Base-by-base conservation (phyloP, 805 yeast species). In the Cyberlindnera saturnus region DNA sequence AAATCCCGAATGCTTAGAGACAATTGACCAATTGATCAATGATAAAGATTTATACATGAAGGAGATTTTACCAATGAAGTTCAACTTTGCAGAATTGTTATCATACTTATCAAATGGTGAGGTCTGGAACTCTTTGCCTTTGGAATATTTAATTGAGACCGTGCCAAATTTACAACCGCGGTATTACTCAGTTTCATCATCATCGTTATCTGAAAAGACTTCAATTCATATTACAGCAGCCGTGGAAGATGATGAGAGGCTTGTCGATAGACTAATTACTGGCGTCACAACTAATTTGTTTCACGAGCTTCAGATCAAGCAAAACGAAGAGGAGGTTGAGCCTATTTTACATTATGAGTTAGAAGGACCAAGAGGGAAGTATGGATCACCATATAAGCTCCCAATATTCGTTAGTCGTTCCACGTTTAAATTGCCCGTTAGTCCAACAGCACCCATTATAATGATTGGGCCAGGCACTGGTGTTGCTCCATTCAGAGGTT, bases 381-480 rank as follows among this genome's bases (percentile, higher is more conserved):
- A 58, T 32, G 55, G 59, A 19, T 19, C 23, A 4, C 46, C 62
- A 38, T 75, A 49, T 60, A 85, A 82, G 57, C 71, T 89, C 42
- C 97, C 97, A 5, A 82, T 93, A 34, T 96, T 90, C 62, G 84
- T 93, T 38, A 86, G 98, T 67, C 88, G 93, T 66, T 90, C 97
- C 6, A 85, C 91, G 44, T 93, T 91, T 73, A 90, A 89, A 71
- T 73, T 93, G 51, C 99, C 99, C 16, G 73, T 88, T 8, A 86
- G 87, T 60, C 83, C 95, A 29, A 65, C 76, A 3, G 79, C 82
- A 29, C 97, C 98, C 15, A 74, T 91, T 17, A 87, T 91, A 56
- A 78, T 90, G 84, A 75, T 91, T 58, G 99, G 99, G 26, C 98
- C 99, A 37, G 99, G 99, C 50, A 93, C 99, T 3, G 99, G 99